A percentile compares a stretch with the other conserved stretches of the same genome.
These are phyloP conservation scores for Phaeotremella skinneri DNA, from an alignment of 768 basidiomycete species.

Conservation along the genomic window DNA sequence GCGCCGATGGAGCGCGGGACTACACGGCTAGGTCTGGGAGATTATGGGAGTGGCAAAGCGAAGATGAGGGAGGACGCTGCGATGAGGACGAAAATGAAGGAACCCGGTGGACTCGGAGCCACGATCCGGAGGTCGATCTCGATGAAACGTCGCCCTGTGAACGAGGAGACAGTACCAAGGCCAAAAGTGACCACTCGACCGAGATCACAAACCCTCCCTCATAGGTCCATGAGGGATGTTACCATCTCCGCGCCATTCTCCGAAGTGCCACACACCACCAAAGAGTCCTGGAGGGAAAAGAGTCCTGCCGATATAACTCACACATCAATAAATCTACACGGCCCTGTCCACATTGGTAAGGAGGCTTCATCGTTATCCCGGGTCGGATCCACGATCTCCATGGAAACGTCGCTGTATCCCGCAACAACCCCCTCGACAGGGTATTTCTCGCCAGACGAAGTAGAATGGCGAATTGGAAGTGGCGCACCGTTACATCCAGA, in stretches of 20 bases:
- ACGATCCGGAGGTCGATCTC: constrained; percentile 9
- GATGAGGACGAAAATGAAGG: neutral
- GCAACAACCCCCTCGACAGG: constrained; percentile 12
- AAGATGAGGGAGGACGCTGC: constrained; percentile 19
- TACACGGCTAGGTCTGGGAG: constrained; percentile 16
- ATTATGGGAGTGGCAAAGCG: constrained; percentile 18
- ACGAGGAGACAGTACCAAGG: neutral
- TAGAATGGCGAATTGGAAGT: constrained; percentile 3
- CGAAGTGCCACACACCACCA: constrained; percentile 1
- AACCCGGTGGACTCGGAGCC: neutral
- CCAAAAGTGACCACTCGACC: constrained; percentile 8
- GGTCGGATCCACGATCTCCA: constrained; percentile 3
- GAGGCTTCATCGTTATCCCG: neutral
- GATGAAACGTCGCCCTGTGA: constrained; percentile 9
- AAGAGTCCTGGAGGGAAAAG: too few species aligned
- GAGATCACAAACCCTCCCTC: constrained; percentile 20
- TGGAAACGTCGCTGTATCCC: constrained; percentile 20
- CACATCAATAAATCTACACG: too few species aligned
- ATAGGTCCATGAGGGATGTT: neutral
- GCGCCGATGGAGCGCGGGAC: constrained; percentile 22
- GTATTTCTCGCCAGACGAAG: neutral
- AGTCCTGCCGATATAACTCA: too few species aligned
- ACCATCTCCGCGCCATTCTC: constrained; percentile 5
- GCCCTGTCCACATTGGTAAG: too few species aligned
- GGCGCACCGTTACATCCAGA: constrained; percentile 20